These are phyloP conservation scores for Nyssa sinensis DNA, from an alignment of 148 eudicot species.

Conservation along the genomic window DNA sequence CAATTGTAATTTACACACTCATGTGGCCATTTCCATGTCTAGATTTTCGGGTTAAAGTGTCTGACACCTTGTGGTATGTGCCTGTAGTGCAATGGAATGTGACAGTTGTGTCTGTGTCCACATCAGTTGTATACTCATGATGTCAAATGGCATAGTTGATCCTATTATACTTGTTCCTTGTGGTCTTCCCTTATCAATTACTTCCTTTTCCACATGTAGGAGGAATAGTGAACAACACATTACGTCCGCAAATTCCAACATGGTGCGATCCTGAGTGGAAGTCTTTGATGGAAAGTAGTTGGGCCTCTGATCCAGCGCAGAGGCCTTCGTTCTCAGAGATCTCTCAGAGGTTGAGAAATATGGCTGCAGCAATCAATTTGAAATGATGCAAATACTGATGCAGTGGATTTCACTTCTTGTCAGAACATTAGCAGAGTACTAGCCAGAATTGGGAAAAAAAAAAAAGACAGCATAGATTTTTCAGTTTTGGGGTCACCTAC, in stretches of 20 bases:
- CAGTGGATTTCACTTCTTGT: conserved; percentile 12
- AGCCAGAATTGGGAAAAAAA: conserved; percentile 18
- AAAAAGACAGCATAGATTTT: conserved; percentile 8
- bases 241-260: conserved; percentile 88
- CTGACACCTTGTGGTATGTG: too few relatives aligned
- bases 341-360: conserved; percentile 83
- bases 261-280: conserved; percentile 99
- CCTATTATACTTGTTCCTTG: neutral
- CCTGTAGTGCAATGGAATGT: too few relatives aligned
- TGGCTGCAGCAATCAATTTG: conserved; percentile 95
- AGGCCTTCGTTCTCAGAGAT: conserved; percentile 92
- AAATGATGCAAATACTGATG: conserved; percentile 41
- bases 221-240: conserved; percentile 84
- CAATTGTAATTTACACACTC: too few relatives aligned
- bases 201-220: conserved; percentile 44
- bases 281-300: conserved; percentile 86
- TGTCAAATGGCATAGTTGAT: neutral
- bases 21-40: too few relatives aligned
- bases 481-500: conserved; percentile 13
- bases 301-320: conserved; percentile 74
- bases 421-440: conserved; percentile 19
- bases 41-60: too few relatives aligned
- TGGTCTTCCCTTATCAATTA: neutral
- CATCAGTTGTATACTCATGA: neutral
- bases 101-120: too few relatives aligned